These are phyloP conservation scores for Ligustrum vulgare DNA, from an alignment of 257 asterid genomes.

Conservation along the genomic window DNA sequence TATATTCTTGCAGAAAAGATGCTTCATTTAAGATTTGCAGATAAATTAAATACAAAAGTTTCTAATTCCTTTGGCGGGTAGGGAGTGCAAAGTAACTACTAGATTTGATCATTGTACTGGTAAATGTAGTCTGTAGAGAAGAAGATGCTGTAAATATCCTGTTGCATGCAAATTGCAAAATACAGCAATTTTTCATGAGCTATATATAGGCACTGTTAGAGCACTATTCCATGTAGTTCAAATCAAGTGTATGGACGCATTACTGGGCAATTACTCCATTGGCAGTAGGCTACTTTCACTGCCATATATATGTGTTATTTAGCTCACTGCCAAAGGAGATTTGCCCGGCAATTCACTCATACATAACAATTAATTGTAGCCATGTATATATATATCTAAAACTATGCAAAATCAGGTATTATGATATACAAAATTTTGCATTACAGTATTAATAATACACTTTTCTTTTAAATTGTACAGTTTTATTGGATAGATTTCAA, in stretches of 20 bases:
- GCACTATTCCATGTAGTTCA: neutral
- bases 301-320: neutral
- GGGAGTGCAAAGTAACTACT: too few species aligned
- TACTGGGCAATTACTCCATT: conserved; percentile 7
- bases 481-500: too few species aligned
- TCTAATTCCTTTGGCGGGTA: too few species aligned
- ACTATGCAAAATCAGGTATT: neutral
- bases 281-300: neutral
- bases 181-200: neutral
- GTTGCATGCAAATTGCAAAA: too few species aligned
- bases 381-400: neutral
- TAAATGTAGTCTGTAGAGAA: neutral
- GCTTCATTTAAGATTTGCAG: too few species aligned
- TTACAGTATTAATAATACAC: too few species aligned
- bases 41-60: too few species aligned
- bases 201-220: neutral
- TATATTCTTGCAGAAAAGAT: too few species aligned
- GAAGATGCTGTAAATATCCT: neutral
- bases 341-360: conserved; percentile 4
- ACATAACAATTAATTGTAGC: neutral
- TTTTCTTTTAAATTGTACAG: too few species aligned
- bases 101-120: neutral
- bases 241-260: neutral
- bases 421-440: too few species aligned
- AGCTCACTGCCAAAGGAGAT: conserved; percentile 11